phyloP scores from a whole-genome alignment of 2,329 filamentous ascomycete genomes.

The Xylaria polymorpha region DNA sequence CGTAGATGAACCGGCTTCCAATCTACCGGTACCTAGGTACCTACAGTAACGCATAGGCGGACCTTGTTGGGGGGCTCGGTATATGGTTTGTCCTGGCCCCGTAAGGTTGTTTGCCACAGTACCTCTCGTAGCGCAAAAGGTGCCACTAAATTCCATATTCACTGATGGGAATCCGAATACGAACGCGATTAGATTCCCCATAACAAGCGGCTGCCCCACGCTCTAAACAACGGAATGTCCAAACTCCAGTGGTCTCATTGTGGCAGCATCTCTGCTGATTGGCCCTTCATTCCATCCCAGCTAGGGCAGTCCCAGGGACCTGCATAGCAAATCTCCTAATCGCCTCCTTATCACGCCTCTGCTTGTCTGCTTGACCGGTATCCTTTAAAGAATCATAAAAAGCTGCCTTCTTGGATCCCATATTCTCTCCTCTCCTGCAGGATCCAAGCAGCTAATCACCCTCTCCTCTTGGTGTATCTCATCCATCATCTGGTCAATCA shows the following conservation, averaged over 20 bases:
- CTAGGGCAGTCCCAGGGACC: slow-evolving; percentile 29
- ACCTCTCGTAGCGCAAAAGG: not conserved
- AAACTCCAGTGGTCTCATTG: slow-evolving; percentile 49
- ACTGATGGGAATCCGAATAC: slow-evolving; percentile 36
- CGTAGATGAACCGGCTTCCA: not conserved
- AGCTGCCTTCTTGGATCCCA: slow-evolving; percentile 13
- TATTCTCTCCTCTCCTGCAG: slow-evolving; percentile 12
- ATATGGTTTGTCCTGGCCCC: slow-evolving; percentile 20
- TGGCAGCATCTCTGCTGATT: slow-evolving; percentile 48
- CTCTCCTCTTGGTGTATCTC: slow-evolving; percentile 19
- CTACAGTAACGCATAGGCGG: too few relatives aligned
- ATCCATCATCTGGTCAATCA: slow-evolving; percentile 19
- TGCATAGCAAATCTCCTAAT: slow-evolving; percentile 40
- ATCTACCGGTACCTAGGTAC: too few relatives aligned
- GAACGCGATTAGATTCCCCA: slow-evolving; percentile 36
- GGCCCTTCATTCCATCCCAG: slow-evolving; percentile 24
- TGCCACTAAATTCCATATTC: slow-evolving; percentile 3
- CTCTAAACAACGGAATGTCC: slow-evolving; percentile 39
- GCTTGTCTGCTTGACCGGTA: slow-evolving; percentile 6
- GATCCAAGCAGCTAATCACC: slow-evolving; percentile 12
- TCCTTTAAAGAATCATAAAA: slow-evolving; percentile 28
- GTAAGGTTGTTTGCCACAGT: slow-evolving; percentile 16
- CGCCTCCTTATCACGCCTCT: slow-evolving; percentile 44
- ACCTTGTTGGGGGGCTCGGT: not conserved
- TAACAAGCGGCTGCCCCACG: slow-evolving; percentile 20